A percentile compares a stretch with the other conserved stretches of the same genome.
Evolutionary conservation across 1,139 yeast genomes (phyloP).

Genomic region (Waltiozyma sp.): DNA sequence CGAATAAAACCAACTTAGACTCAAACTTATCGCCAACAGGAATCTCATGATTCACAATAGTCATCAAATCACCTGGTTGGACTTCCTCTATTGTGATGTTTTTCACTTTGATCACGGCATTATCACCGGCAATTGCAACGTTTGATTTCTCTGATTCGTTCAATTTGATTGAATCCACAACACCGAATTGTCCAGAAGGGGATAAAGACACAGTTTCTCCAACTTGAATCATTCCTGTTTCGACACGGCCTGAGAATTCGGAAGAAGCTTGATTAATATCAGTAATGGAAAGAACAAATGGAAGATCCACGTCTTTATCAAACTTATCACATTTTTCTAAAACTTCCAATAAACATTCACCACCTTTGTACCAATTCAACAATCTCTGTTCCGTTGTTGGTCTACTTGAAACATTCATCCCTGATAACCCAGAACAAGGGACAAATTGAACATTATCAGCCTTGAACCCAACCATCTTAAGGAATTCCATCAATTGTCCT

Average conservation of each 20-base stretch:
- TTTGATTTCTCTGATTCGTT: slow-evolving; percentile 21
- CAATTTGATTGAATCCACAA: slow-evolving; percentile 31
- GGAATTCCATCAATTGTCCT: slow-evolving; percentile 45
- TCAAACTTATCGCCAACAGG: slow-evolving; percentile 39
- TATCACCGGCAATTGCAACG: slow-evolving; percentile 62
- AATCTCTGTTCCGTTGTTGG: slow-evolving; percentile 22
- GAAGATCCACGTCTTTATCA: slow-evolving; percentile 12
- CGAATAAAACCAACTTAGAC: slow-evolving; percentile 55
- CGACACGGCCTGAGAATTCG: slow-evolving; percentile 58
- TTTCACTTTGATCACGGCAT: slow-evolving; percentile 48
- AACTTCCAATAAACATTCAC: slow-evolving; percentile 43
- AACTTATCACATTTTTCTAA: slow-evolving; percentile 30
- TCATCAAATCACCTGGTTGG: slow-evolving; percentile 65
- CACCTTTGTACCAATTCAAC: slow-evolving; percentile 55
- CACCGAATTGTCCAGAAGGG: slow-evolving; percentile 40
- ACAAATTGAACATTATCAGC: slow-evolving; percentile 46
- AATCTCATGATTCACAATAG: slow-evolving; percentile 38
- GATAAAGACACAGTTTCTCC: slow-evolving; percentile 60
- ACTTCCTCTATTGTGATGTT: slow-evolving; percentile 38
- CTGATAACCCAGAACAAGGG: slow-evolving; percentile 81
- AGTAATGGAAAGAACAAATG: slow-evolving; percentile 40
- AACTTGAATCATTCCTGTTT: slow-evolving; percentile 63
- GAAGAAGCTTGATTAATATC: slow-evolving; percentile 32
- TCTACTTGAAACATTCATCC: slow-evolving; percentile 60
- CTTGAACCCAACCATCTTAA: slow-evolving; percentile 54